Conservation (phyloP, 179 eudicot species). For the Spinacia oleracea region DNA sequence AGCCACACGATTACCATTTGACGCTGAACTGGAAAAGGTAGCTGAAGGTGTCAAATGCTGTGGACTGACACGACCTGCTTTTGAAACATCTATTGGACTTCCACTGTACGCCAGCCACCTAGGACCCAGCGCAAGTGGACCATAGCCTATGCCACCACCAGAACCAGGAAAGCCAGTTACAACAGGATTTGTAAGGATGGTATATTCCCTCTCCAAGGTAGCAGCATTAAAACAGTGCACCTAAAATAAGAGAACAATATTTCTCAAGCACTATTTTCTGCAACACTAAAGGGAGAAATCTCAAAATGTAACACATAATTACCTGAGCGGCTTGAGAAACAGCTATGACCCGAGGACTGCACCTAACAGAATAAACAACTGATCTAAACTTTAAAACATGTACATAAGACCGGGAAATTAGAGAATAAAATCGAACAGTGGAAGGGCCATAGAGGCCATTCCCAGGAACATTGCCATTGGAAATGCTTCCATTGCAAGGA, state of each 20-base stretch:
- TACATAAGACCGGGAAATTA: constrained; percentile 63
- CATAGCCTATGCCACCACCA: constrained; percentile 59
- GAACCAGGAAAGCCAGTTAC: constrained; percentile 45
- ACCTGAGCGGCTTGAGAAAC: constrained; percentile 82
- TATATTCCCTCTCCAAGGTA: constrained; percentile 72
- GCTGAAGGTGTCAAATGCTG: constrained; percentile 58
- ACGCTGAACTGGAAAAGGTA: constrained; percentile 46
- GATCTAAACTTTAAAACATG: constrained; percentile 69
- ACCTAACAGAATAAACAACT: constrained; percentile 65
- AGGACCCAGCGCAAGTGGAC: constrained; percentile 90
- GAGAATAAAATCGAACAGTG: constrained; percentile 68
- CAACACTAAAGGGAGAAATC: constrained; percentile 7
- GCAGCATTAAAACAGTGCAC: constrained; percentile 86
- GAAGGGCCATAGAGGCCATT: constrained; percentile 50
- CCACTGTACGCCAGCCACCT: constrained; percentile 96
- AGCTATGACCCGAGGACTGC: constrained; percentile 76
- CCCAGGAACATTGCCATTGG: constrained; percentile 39
- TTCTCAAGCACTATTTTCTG: background rate
- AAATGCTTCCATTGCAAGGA: constrained; percentile 41
- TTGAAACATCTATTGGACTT: constrained; percentile 51
- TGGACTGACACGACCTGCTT: constrained; percentile 61
- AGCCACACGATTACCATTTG: constrained; percentile 78
- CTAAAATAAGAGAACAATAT: constrained; percentile 35
- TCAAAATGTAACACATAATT: constrained; percentile 6
- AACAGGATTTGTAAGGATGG: constrained; percentile 73